phyloP scores from a whole-genome alignment of 768 basidiomycete genomes.

The Xerocomus brunneocitrinus region DNA sequence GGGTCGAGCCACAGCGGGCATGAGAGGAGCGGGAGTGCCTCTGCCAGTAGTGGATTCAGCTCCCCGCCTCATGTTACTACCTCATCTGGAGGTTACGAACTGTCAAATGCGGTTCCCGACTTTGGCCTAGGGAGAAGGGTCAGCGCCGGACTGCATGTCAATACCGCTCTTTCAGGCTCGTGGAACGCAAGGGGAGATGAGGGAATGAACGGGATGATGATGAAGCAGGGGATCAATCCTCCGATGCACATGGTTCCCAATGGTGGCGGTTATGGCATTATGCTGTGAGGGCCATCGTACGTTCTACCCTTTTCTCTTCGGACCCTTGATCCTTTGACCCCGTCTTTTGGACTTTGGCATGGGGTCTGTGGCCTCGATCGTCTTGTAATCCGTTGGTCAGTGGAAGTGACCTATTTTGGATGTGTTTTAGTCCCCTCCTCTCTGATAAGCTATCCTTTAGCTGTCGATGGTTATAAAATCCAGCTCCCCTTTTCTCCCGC shows the following conservation, averaged over 20 bases:
- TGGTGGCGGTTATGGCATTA: constrained; percentile 35
- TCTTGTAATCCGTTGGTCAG: constrained; percentile 14
- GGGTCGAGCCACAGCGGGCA: constrained; percentile 32
- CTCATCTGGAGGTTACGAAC: constrained; percentile 33
- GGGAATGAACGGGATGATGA: constrained; percentile 32
- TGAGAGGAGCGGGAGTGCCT: constrained; percentile 36
- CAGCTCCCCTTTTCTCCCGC: background rate
- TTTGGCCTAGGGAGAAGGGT: constrained; percentile 24
- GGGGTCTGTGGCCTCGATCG: constrained; percentile 6
- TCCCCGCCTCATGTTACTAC: constrained; percentile 30
- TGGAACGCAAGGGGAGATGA: constrained; percentile 28
- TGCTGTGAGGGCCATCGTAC: constrained; percentile 28
- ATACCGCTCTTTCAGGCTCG: constrained; percentile 19
- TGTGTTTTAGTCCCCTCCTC: constrained; percentile 8
- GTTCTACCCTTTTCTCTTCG: constrained; percentile 4
- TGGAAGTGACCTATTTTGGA: constrained; percentile 12
- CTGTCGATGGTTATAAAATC: constrained; percentile 13
- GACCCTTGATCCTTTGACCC: constrained; percentile 9
- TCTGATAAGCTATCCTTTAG: constrained; percentile 8
- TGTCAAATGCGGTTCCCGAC: constrained; percentile 28
- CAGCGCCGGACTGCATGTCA: constrained; percentile 22
- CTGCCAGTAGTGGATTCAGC: constrained; percentile 29
- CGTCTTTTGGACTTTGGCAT: constrained; percentile 13
- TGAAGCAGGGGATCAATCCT: constrained; percentile 32
- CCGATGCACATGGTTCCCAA: constrained; percentile 39